phyloP scores from a whole-genome alignment of 371 early-diverging fungal species.

The Blastocladiella emersonii region DNA sequence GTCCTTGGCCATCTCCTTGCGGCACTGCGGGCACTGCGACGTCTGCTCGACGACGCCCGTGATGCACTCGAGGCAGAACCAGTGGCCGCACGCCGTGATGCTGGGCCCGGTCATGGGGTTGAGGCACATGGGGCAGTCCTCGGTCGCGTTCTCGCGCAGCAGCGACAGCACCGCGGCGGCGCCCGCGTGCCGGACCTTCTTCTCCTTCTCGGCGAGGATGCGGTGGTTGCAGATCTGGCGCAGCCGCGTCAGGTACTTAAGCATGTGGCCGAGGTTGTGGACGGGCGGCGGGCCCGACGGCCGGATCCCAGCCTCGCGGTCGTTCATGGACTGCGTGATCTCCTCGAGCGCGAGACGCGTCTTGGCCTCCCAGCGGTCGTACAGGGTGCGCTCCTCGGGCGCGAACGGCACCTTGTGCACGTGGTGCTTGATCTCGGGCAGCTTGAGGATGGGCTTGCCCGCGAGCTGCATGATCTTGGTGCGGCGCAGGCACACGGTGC shows the following conservation, averaged over 20 bases:
- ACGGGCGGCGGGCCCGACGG: neutral
- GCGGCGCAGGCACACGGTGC: neutral
- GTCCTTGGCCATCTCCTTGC: neutral
- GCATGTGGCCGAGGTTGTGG: neutral
- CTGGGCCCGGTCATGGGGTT: neutral
- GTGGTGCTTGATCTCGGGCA: neutral
- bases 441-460: neutral
- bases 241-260: conserved; percentile 3
- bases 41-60: neutral
- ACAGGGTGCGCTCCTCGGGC: neutral
- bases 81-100: neutral
- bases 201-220: neutral
- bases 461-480: neutral
- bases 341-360: neutral
- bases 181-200: neutral
- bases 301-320: neutral
- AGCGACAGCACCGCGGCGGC: neutral
- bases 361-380: neutral
- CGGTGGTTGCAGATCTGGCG: conserved; percentile 3
- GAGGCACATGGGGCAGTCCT: neutral
- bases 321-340: too few relatives aligned
- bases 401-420: neutral
- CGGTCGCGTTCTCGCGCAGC: neutral
- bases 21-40: neutral
- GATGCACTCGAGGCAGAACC: neutral